These are phyloP conservation scores for Punctularia strigosozonata DNA, from an alignment of 768 basidiomycete genomes.

Conservation along the genomic window DNA sequence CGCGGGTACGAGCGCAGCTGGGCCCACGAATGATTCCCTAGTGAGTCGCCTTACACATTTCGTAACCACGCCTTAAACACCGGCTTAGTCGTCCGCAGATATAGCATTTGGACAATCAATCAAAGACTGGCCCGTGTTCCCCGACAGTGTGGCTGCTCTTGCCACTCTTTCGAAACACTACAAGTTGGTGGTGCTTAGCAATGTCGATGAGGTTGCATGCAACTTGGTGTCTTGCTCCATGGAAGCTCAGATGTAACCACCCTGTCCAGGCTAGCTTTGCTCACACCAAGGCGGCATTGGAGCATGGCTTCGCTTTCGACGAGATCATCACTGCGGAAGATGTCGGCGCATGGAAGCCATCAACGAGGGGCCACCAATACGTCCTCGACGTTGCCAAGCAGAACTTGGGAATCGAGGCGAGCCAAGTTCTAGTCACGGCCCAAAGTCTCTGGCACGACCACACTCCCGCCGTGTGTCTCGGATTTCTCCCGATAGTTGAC, in stretches of 20 bases:
- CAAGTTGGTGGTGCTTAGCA: constrained; percentile 64
- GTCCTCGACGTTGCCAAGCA: constrained; percentile 28
- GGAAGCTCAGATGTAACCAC: too few relatives aligned
- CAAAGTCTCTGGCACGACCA: constrained; percentile 60
- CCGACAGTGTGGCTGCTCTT: constrained; percentile 53
- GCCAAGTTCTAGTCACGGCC: constrained; percentile 53
- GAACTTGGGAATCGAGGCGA: constrained; percentile 18
- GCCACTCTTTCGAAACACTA: constrained; percentile 46
- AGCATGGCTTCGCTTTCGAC: constrained; percentile 45
- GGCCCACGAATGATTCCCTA: neutral
- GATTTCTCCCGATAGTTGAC: too few relatives aligned
- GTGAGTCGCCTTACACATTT: neutral
- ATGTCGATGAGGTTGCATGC: too few relatives aligned
- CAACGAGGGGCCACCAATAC: constrained; percentile 38
- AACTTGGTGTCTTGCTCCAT: too few relatives aligned
- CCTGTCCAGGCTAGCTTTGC: constrained; percentile 45
- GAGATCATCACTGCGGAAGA: constrained; percentile 63
- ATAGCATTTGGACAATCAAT: constrained; percentile 50
- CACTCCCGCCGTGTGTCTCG: constrained; percentile 45
- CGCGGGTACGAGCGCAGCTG: constrained; percentile 8
- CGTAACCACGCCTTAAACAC: too few relatives aligned
- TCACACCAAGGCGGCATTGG: constrained; percentile 43
- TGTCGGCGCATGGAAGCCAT: constrained; percentile 63
- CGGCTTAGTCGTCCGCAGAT: constrained; percentile 15
- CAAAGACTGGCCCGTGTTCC: constrained; percentile 50